These are phyloP conservation scores for Curvularia lunata DNA, from an alignment of 2,329 filamentous ascomycete species.

Conservation along the genomic window DNA sequence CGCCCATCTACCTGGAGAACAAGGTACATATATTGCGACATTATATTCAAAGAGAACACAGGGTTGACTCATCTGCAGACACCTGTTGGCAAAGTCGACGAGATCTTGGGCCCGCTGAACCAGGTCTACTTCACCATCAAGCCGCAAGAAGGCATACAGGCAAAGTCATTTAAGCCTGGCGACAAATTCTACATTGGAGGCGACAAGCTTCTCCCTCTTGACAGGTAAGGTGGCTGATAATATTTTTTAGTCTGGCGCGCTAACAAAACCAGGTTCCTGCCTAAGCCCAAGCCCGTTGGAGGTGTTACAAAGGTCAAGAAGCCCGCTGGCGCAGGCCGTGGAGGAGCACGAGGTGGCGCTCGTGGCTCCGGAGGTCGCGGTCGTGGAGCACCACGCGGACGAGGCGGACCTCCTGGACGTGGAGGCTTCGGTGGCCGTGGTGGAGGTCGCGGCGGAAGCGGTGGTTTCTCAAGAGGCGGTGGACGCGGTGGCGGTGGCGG, in stretches of 20 bases:
- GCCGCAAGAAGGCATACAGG: slow-evolving; percentile 94
- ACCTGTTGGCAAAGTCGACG: slow-evolving; percentile 93
- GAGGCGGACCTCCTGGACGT: slow-evolving; percentile 48
- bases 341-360: slow-evolving; percentile 56
- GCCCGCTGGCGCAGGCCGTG: slow-evolving; percentile 66
- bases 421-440: slow-evolving; percentile 46
- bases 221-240: slow-evolving; percentile 63
- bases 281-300: slow-evolving; percentile 80
- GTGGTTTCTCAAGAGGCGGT: slow-evolving; percentile 47
- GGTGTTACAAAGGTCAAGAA: slow-evolving; percentile 74
- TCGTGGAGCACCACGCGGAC: slow-evolving; percentile 61
- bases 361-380: slow-evolving; percentile 39
- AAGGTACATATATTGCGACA: slow-evolving; percentile 64
- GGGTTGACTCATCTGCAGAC: slow-evolving; percentile 60
- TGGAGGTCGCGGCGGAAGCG: slow-evolving; percentile 20
- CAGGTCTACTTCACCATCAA: slow-evolving; percentile 99
- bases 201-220: slow-evolving; percentile 92
- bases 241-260: slow-evolving; percentile 11
- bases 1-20: slow-evolving; percentile 98
- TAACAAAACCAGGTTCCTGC: slow-evolving; percentile 72
- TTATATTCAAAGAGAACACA: not conserved
- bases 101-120: slow-evolving; percentile 96
- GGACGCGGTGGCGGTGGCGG: slow-evolving; percentile 52
- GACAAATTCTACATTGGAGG: slow-evolving; percentile 97
- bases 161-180: slow-evolving; percentile 90